A percentile compares a stretch with the other conserved stretches of the same genome.
phyloP scores from a whole-genome alignment of 2,329 filamentous ascomycete genomes.

The Diplodia scrobiculata region DNA sequence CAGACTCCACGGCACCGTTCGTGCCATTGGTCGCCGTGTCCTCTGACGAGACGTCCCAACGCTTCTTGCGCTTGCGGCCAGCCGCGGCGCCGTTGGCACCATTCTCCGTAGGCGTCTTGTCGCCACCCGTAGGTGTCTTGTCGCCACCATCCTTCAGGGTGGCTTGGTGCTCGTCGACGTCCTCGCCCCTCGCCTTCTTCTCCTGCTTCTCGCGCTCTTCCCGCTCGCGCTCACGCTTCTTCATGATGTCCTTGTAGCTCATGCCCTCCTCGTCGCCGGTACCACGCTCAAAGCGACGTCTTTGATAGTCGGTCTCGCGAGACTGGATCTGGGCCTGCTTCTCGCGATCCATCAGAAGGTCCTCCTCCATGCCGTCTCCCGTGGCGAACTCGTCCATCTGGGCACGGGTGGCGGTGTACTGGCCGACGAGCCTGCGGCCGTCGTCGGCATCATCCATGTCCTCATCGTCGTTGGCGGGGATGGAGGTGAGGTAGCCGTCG shows the following conservation, averaged over 20 bases:
- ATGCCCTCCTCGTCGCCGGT: slow-evolving; percentile 74
- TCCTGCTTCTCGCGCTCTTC: slow-evolving; percentile 82
- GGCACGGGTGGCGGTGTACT: slow-evolving; percentile 89
- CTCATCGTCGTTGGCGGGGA: slow-evolving; percentile 77
- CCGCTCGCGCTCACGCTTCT: slow-evolving; percentile 82
- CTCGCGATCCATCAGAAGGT: slow-evolving; percentile 81
- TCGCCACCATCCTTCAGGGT: slow-evolving; percentile 70
- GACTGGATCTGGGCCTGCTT: slow-evolving; percentile 88
- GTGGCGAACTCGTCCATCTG: slow-evolving; percentile 94
- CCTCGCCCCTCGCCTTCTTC: slow-evolving; percentile 64
- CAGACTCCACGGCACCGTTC: slow-evolving; percentile 36
- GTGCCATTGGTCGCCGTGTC: slow-evolving; percentile 53
- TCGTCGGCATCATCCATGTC: slow-evolving; percentile 72
- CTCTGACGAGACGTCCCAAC: slow-evolving; percentile 81
- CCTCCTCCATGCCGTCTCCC: slow-evolving; percentile 88
- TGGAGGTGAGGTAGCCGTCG: slow-evolving; percentile 86
- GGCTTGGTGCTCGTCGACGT: slow-evolving; percentile 68
- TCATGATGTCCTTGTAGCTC: slow-evolving; percentile 90
- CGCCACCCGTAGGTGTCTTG: slow-evolving; percentile 47
- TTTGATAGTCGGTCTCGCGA: slow-evolving; percentile 96
- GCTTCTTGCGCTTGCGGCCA: slow-evolving; percentile 80
- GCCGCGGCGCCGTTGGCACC: slow-evolving; percentile 63
- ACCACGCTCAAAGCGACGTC: slow-evolving; percentile 84
- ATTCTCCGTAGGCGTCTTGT: slow-evolving; percentile 55
- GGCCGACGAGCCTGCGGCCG: slow-evolving; percentile 79